A percentile compares a stretch with the other conserved stretches of the same genome.
Evolutionary conservation across 1,284 basidiomycete genomes (phyloP).

Genomic region (Malassezia sympodialis): DNA sequence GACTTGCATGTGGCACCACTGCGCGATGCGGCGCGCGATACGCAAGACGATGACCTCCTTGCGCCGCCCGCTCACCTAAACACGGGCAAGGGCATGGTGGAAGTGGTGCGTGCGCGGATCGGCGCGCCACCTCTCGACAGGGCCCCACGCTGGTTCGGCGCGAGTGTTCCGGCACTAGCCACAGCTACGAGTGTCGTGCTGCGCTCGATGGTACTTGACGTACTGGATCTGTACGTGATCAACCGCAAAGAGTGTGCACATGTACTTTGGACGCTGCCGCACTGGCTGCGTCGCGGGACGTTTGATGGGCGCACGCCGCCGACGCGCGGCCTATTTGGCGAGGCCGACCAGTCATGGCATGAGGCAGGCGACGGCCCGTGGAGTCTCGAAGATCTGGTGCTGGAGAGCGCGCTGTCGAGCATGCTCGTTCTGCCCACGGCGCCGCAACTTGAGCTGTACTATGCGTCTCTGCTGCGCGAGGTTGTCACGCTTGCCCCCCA

Average conservation of each 20-base stretch:
- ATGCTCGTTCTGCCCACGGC: slow-evolving; percentile 69
- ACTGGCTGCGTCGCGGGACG: slow-evolving; percentile 70
- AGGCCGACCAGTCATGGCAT: slow-evolving; percentile 33
- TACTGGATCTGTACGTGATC: slow-evolving; percentile 82
- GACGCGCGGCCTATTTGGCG: slow-evolving; percentile 35
- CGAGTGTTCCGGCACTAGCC: slow-evolving; percentile 59
- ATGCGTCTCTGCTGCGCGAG: slow-evolving; percentile 79
- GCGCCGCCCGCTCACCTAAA: slow-evolving; percentile 6
- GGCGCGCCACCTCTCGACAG: slow-evolving; percentile 26
- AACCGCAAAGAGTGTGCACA: slow-evolving; percentile 91
- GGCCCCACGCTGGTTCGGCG: slow-evolving; percentile 36
- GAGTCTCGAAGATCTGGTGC: slow-evolving; percentile 39
- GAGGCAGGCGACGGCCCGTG: slow-evolving; percentile 18
- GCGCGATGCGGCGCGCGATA: slow-evolving; percentile 18
- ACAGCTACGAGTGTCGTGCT: slow-evolving; percentile 70
- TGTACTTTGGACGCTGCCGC: slow-evolving; percentile 73
- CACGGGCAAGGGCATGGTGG: slow-evolving; percentile 34
- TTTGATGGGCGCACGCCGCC: slow-evolving; percentile 49
- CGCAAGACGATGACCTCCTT: neutral
- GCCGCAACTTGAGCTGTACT: slow-evolving; percentile 66
- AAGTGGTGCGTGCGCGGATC: slow-evolving; percentile 28
- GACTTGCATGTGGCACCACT: slow-evolving; percentile 38
- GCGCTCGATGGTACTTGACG: slow-evolving; percentile 67
- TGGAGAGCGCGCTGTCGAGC: slow-evolving; percentile 61
- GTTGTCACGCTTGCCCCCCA: slow-evolving; percentile 81